phyloP scores from a whole-genome alignment of 2,329 filamentous ascomycete genomes.

The Xylaria multiplex region DNA sequence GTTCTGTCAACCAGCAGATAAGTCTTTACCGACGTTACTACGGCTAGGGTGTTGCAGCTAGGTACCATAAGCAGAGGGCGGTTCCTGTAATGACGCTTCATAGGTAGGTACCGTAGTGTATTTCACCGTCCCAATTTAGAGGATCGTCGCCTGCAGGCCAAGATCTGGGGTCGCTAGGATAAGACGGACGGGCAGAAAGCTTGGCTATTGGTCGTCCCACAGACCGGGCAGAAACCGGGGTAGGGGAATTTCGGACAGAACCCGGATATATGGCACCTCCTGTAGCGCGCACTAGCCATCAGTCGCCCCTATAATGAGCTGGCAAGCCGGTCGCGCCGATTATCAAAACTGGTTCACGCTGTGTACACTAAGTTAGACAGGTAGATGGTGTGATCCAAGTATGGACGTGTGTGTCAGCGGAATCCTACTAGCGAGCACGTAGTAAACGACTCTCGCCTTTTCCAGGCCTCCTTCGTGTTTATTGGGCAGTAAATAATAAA shows the following conservation, averaged over 20 bases:
- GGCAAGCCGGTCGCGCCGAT: background rate
- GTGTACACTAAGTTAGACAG: background rate
- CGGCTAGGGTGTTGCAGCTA: conserved; percentile 2
- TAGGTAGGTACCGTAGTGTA: background rate
- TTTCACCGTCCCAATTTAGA: background rate
- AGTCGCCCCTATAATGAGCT: background rate
- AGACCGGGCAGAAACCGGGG: background rate
- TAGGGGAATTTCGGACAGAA: background rate
- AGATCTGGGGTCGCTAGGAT: conserved; percentile 24
- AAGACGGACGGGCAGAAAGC: conserved; percentile 6
- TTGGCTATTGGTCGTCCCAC: conserved; percentile 1
- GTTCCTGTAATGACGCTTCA: background rate
- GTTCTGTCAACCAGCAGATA: background rate
- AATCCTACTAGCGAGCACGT: conserved; percentile 1
- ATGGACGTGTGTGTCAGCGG: conserved; percentile 30
- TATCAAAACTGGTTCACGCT: conserved; percentile 12
- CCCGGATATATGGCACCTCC: conserved; percentile 2
- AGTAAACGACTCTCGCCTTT: background rate
- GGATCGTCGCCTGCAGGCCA: conserved; percentile 21
- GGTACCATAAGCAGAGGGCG: background rate
- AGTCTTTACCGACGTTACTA: background rate
- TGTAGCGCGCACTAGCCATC: background rate
- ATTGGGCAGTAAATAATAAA: no score
- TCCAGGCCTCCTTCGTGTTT: background rate
- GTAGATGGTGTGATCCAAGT: conserved; percentile 3